Evolutionary conservation across 768 basidiomycete species (phyloP), one percentile per base, ranked within the genome.

Genomic region (Tubosaeta brunneosetosa): DNA sequence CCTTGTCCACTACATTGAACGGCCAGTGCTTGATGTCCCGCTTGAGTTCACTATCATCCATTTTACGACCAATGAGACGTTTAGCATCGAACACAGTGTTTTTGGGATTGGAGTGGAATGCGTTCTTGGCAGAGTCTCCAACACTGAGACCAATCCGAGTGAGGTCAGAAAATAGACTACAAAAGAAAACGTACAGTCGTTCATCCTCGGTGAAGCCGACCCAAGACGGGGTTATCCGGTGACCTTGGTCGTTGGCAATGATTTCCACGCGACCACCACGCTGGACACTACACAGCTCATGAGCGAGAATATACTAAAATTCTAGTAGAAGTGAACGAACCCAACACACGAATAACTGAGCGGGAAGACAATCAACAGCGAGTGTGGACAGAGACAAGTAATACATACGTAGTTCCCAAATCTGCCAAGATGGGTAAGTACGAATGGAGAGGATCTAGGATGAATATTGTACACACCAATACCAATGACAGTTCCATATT

Each of bases 11-110:
- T 54, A 94, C 80, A 61, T 79, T 79, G 79, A 94, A 95, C 0
- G 91, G 91, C 88, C 87, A 94, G 74, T 95, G 92, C 74, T 88
- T 94, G 58, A 86, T 77, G 68, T 94, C 91, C 32, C 84, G 84
- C 68, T 85, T 74, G 57, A 94, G 77, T 57, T 94, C 92, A 22
- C 74, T 73, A 65, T 95, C 92, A 50, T 88, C 83, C 65, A 85
- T 77, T 67, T 86, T 87, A 64, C 88, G 88, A 62, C 93, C 91
- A 65, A 94, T 94, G 59, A 95, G 82, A 72, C 94, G 91, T 67
- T 97, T 98, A 52, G 94, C 94, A 71, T 97, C 94, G 63, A 97
- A 97, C 52, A 97, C 88, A 10, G 94, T 97, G 74, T 98, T 98
- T 60, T 79, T 62, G 17, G 95, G 92, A 74, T 98, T 92, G 42